A percentile compares a stretch with the other conserved stretches of the same genome.
Conservation (phyloP, 306 rosid genomes). For the Cicer arietinum region DNA sequence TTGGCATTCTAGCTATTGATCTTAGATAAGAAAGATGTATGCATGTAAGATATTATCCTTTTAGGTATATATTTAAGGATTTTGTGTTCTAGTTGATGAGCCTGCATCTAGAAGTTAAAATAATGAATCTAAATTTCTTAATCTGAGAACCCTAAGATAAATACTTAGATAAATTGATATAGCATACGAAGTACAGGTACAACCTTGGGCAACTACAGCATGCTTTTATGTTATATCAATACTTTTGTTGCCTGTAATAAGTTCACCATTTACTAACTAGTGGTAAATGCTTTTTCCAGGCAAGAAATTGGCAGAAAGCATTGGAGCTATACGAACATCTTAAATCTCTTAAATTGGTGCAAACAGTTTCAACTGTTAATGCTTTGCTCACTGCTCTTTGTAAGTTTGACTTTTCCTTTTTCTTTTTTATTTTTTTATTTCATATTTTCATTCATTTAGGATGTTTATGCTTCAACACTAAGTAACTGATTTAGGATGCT, state of each 20-base stretch:
- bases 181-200: slow-evolving; percentile 27
- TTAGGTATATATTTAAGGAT: slow-evolving; percentile 25
- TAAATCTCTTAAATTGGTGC: slow-evolving; percentile 63
- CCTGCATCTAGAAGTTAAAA: slow-evolving; percentile 33
- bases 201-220: slow-evolving; percentile 13
- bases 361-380: slow-evolving; percentile 82
- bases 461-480: slow-evolving; percentile 34
- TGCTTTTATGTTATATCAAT: slow-evolving; percentile 16
- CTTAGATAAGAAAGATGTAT: slow-evolving; percentile 20
- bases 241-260: slow-evolving; percentile 34
- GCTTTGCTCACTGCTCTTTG: slow-evolving; percentile 95
- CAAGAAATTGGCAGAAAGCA: slow-evolving; percentile 88
- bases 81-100: slow-evolving; percentile 36
- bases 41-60: slow-evolving; percentile 24
- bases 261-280: slow-evolving; percentile 44
- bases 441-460: slow-evolving; percentile 17
- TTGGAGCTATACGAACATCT: slow-evolving; percentile 79
- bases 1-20: slow-evolving; percentile 26
- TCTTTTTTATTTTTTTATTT: slow-evolving; percentile 5
- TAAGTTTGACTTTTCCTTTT: slow-evolving; percentile 53
- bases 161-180: slow-evolving; percentile 20
- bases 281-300: slow-evolving; percentile 62
- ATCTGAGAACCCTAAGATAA: slow-evolving; percentile 29
- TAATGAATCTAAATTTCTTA: slow-evolving; percentile 25
- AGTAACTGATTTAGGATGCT: slow-evolving; percentile 29